Evolutionary conservation across 805 yeast species (phyloP), one percentile per base, ranked within the genome.

Genomic region (Candida tallmaniae): DNA sequence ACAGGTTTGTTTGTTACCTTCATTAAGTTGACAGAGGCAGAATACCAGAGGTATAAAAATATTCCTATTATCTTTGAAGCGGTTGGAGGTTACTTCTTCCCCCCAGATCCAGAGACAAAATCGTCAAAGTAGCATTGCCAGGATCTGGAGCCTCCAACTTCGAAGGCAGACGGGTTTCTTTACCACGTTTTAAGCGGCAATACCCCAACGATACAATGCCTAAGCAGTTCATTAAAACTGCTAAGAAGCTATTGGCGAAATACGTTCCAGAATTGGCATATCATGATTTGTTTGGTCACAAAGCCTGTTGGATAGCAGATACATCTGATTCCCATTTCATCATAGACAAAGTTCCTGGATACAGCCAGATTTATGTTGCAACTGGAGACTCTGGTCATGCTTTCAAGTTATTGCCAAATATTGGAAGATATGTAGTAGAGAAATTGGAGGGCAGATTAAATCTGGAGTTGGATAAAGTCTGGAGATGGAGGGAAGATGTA

Each of bases 81-180:
- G 1, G 67, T 62, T 26, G 31, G 45, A 34, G 74, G 75, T 0
- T 70, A 68, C 37, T 67, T 65, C 47, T 70, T 70, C 51, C 73
- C 74, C 4, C 75, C 76, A 9, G 74, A 69, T 41, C 44, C 50
- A 6, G 54, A 53, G 1, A 53, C 61, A 56, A 49, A 20, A 37
- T 41, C n/a, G 29, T 62, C 45, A 70, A 70, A 41, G 47, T 70
- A 9, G 69, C 65, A 1, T 41, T 61, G 22, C 46, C 56, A 9
- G 48, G 45, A n/a, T 42, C 47, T 9, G 58, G 52, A 38, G 53
- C 60, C 5, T 41, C 45, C 23, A 50, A 61, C 37, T 52, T 14
- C 46, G 39, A 34, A n/a, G 32, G 43, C 5, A 32, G 35, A 13
- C 8, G 10, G 3, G 22, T 23, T n/a, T 62, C 70, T 0, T 42